These are phyloP conservation scores for Cubamyces sp. DNA, from an alignment of 768 basidiomycete genomes.

Conservation along the genomic window DNA sequence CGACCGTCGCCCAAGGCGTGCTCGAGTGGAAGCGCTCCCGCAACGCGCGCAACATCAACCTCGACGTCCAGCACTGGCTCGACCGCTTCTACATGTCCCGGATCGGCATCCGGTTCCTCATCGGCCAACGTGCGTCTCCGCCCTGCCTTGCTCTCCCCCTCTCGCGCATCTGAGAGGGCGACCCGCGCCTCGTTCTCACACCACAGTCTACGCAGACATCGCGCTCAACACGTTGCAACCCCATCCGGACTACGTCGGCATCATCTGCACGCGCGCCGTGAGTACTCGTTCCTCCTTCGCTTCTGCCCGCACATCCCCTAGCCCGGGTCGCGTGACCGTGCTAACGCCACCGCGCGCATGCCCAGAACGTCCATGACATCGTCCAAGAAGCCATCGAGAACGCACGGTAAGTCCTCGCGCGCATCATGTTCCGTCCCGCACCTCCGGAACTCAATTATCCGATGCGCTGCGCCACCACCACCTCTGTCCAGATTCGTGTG, in stretches of 20 bases:
- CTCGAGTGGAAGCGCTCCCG: slow-evolving; percentile 90
- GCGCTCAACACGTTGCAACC: slow-evolving; percentile 91
- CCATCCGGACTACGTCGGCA: slow-evolving; percentile 92
- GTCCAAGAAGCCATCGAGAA: slow-evolving; percentile 99
- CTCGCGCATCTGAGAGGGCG: background rate
- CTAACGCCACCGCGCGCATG: slow-evolving; percentile 5
- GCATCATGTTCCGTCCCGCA: background rate
- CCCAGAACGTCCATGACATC: slow-evolving; percentile 91
- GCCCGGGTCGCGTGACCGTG: background rate
- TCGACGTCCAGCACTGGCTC: slow-evolving; percentile 93
- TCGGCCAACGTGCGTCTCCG: slow-evolving; percentile 77
- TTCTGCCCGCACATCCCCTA: background rate
- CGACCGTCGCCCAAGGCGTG: slow-evolving; percentile 95
- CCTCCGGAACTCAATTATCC: background rate
- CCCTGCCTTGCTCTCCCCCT: background rate
- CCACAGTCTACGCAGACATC: slow-evolving; percentile 61
- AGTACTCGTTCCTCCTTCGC: slow-evolving; percentile 35
- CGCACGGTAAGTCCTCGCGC: slow-evolving; percentile 49
- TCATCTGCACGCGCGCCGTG: slow-evolving; percentile 92
- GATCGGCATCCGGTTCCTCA: slow-evolving; percentile 94
- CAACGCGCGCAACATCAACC: slow-evolving; percentile 70
- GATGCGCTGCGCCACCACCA: background rate
- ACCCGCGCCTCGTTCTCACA: slow-evolving; percentile 4
- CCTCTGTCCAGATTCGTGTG: slow-evolving; percentile 64
- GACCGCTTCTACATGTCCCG: slow-evolving; percentile 97